Conservation (phyloP, 345 rosid species). For the Kandelia obovata region DNA sequence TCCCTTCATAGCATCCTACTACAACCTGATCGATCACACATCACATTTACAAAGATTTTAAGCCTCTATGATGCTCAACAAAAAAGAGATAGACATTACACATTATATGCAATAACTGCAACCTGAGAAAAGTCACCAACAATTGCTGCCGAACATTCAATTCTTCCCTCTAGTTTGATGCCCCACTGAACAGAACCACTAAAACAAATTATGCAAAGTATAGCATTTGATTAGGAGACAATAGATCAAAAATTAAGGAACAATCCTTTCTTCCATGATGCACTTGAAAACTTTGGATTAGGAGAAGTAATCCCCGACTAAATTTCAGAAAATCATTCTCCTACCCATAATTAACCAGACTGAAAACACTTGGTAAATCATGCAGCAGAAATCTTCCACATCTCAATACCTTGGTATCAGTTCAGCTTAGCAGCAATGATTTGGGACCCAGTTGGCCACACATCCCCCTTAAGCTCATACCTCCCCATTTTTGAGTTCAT, state of each 20-base stretch:
- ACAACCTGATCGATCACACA: constrained; percentile 52
- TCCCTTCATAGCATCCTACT: constrained; percentile 87
- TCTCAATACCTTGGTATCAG: no score
- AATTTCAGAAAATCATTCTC: no score
- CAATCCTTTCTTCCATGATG: constrained; percentile 6
- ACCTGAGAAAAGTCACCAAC: constrained; percentile 80
- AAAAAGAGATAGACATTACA: constrained; percentile 16
- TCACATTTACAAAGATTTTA: constrained; percentile 9
- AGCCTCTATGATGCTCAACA: constrained; percentile 12
- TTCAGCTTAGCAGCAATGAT: no score
- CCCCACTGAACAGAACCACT: constrained; percentile 89
- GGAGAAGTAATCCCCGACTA: no score
- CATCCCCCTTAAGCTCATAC: no score
- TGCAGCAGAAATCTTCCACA: no score
- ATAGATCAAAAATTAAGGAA: constrained; percentile 14
- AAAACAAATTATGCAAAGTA: constrained; percentile 13
- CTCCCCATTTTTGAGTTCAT: no score
- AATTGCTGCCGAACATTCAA: constrained; percentile 82
- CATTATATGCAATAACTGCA: constrained; percentile 19
- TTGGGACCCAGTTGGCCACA: no score
- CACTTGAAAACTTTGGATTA: neutral
- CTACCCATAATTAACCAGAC: no score
- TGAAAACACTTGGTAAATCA: no score
- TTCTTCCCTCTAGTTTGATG: constrained; percentile 64
- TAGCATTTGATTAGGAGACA: neutral